These are phyloP conservation scores for Dipteronia dyeriana DNA, from an alignment of 345 rosid genomes.

Conservation along the genomic window DNA sequence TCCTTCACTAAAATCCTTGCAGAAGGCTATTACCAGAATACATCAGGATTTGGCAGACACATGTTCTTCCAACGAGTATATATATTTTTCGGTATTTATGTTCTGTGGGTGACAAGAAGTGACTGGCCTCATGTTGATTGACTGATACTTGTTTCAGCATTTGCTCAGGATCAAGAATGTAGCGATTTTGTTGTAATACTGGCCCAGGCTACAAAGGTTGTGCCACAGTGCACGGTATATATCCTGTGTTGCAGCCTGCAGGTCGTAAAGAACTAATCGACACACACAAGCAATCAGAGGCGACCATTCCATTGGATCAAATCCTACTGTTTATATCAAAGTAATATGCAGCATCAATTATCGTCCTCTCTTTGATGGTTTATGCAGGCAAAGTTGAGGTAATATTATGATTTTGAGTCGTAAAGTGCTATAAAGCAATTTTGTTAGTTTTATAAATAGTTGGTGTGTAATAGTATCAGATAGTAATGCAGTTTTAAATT, in stretches of 20 bases:
- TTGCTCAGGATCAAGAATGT: background rate
- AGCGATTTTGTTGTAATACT: background rate
- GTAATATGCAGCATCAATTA: background rate
- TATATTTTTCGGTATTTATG: constrained; percentile 83
- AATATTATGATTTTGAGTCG: background rate
- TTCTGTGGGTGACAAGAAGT: constrained; percentile 42
- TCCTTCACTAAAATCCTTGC: constrained; percentile 79
- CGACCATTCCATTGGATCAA: background rate
- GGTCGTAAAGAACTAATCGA: background rate
- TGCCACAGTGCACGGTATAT: background rate
- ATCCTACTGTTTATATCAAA: background rate
- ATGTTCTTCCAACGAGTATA: constrained; percentile 87
- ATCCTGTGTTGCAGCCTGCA: background rate
- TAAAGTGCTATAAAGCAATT: background rate
- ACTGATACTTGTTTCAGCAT: background rate
- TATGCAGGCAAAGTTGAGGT: background rate
- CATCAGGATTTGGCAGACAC: constrained; percentile 94
- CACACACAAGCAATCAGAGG: background rate
- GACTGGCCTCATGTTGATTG: constrained; percentile 11
- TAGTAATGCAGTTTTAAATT: too few species aligned
- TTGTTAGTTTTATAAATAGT: background rate
- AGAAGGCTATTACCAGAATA: constrained; percentile 77
- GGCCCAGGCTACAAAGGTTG: background rate
- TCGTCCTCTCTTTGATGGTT: background rate
- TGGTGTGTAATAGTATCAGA: background rate